phyloP scores from a whole-genome alignment of 2,329 filamentous ascomycete species.

The Apiospora sp. region DNA sequence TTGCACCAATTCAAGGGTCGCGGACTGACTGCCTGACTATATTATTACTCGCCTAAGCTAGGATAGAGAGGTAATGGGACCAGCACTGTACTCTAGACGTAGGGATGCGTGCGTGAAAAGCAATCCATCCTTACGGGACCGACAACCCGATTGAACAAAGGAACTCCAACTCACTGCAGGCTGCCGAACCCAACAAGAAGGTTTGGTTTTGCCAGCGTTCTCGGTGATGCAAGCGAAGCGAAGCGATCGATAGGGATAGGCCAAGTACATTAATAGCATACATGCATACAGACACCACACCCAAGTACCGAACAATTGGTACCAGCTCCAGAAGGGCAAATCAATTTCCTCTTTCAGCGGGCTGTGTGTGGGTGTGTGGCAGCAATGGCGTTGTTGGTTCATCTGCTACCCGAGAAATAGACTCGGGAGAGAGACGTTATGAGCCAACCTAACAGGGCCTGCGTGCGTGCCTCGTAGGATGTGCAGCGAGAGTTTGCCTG shows the following conservation, averaged over 20 bases:
- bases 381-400: conserved; percentile 21
- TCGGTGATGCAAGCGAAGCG: conserved; percentile 15
- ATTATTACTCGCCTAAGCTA: background rate
- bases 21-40: background rate
- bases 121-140: conserved; percentile 15
- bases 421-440: conserved; percentile 22
- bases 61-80: background rate
- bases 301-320: conserved; percentile 12
- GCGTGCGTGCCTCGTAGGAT: background rate
- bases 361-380: conserved; percentile 3
- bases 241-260: conserved; percentile 5
- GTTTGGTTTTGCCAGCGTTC: conserved; percentile 18
- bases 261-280: background rate
- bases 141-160: conserved; percentile 16
- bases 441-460: background rate
- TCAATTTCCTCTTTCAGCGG: conserved; percentile 8
- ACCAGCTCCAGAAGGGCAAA: background rate
- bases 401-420: conserved; percentile 25
- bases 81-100: background rate
- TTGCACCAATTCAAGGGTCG: conserved; percentile 5
- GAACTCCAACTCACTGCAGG: conserved; percentile 20
- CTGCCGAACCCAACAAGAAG: conserved; percentile 21
- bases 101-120: background rate
- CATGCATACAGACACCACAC: background rate
- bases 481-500: background rate